A percentile compares a stretch with the other conserved stretches of the same genome.
Evolutionary conservation across 1,284 basidiomycete species (phyloP).

Genomic region (Polyporus tsugae): DNA sequence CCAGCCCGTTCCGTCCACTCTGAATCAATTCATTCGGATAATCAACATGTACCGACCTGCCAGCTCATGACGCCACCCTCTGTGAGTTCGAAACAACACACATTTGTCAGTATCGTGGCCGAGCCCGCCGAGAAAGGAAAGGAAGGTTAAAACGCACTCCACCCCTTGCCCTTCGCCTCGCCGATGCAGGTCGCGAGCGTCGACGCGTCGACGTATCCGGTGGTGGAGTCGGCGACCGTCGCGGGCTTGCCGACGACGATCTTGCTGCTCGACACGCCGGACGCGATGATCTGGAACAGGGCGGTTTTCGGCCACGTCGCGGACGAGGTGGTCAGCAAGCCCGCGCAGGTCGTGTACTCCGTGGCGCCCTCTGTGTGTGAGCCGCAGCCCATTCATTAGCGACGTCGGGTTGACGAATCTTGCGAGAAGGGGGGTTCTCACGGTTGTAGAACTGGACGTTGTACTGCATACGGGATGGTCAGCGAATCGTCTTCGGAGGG

Average conservation of each 20-base stretch:
- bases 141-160: slow-evolving; percentile 50
- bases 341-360: slow-evolving; percentile 65
- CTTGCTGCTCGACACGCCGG: slow-evolving; percentile 58
- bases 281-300: slow-evolving; percentile 70
- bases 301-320: slow-evolving; percentile 56
- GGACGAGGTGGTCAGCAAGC: slow-evolving; percentile 61
- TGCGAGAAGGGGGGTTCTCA: slow-evolving; percentile 39
- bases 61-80: slow-evolving; percentile 57
- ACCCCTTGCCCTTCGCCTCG: slow-evolving; percentile 62
- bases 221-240: slow-evolving; percentile 57
- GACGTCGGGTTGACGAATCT: no score
- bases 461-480: slow-evolving; percentile 43
- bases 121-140: not conserved
- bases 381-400: not conserved
- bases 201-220: slow-evolving; percentile 62
- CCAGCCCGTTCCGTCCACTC: not conserved
- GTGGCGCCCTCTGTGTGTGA: slow-evolving; percentile 55
- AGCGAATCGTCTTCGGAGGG: not conserved
- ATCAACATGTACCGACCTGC: slow-evolving; percentile 34
- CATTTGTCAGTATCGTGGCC: not conserved
- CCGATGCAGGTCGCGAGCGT: slow-evolving; percentile 62
- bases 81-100: slow-evolving; percentile 27
- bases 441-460: slow-evolving; percentile 70
- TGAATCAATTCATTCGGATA: not conserved
- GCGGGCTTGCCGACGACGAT: slow-evolving; percentile 73